These are phyloP conservation scores for Chrysoporthe puriensis DNA, from an alignment of 2,329 filamentous ascomycete genomes.

Conservation along the genomic window DNA sequence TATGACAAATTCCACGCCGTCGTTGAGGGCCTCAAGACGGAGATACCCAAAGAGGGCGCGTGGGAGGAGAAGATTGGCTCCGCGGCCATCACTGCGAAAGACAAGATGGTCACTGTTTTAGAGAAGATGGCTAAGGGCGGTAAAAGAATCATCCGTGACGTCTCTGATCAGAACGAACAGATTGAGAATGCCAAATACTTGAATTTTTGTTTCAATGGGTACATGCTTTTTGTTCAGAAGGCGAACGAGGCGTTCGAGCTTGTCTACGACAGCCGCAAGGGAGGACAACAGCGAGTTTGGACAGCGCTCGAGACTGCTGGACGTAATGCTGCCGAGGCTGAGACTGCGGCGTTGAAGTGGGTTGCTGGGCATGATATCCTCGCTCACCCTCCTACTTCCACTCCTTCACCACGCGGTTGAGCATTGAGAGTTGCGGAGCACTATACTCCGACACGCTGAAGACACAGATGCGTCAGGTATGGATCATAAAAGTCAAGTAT, in stretches of 20 bases:
- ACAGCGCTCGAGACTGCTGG: conserved; percentile 11
- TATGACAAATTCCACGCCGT: conserved; percentile 15
- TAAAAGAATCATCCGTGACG: neutral
- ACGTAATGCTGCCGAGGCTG: conserved; percentile 6
- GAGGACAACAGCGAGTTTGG: conserved; percentile 9
- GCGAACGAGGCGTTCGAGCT: conserved; percentile 8
- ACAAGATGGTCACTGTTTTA: neutral
- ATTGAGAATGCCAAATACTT: neutral
- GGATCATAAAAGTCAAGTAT: too few species aligned
- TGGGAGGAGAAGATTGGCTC: conserved; percentile 14
- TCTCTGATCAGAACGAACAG: neutral
- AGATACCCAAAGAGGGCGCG: conserved; percentile 2
- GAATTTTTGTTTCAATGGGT: conserved; percentile 6
- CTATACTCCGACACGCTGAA: too few species aligned
- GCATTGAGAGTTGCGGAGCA: neutral
- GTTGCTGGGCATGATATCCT: neutral
- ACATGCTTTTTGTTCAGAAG: conserved; percentile 1
- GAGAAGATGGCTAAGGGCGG: neutral
- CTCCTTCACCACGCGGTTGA: neutral
- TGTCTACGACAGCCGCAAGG: conserved; percentile 8
- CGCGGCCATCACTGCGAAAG: neutral
- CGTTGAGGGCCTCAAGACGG: conserved; percentile 9
- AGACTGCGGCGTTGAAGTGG: neutral
- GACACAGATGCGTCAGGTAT: too few species aligned
- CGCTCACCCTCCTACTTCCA: neutral